phyloP scores from a whole-genome alignment of 352 stramenopile species.

The Phytophthora sp. region DNA sequence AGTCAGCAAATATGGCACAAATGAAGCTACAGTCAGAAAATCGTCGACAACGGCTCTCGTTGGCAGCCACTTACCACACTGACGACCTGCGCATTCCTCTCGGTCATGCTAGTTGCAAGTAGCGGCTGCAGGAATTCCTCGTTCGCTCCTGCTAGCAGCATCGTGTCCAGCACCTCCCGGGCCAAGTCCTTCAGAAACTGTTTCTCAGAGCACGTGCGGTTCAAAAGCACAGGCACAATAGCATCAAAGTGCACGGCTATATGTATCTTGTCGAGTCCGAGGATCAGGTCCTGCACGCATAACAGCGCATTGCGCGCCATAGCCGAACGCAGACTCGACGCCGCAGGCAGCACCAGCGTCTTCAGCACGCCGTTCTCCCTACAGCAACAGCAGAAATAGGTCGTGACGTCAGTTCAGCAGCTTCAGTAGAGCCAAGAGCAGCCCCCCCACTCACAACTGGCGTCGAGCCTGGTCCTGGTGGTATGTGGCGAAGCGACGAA shows the following conservation, averaged over 20 bases:
- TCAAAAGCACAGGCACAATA: slow-evolving; percentile 60
- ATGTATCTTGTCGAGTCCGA: slow-evolving; percentile 36
- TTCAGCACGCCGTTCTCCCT: slow-evolving; percentile 33
- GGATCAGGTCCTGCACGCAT: slow-evolving; percentile 67
- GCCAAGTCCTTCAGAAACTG: slow-evolving; percentile 77
- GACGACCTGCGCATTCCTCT: slow-evolving; percentile 60
- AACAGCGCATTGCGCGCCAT: slow-evolving; percentile 73
- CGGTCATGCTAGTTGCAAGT: slow-evolving; percentile 34
- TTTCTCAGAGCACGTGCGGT: slow-evolving; percentile 68
- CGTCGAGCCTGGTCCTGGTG: slow-evolving; percentile 36
- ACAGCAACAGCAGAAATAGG: slow-evolving; percentile 16
- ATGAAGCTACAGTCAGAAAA: too few relatives aligned
- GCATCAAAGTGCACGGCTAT: slow-evolving; percentile 43
- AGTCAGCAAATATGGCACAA: too few relatives aligned
- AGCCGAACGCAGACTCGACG: slow-evolving; percentile 62
- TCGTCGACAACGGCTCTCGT: too few relatives aligned
- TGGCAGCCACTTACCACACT: slow-evolving; percentile 60
- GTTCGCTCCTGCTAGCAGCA: slow-evolving; percentile 31
- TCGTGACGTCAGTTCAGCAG: slow-evolving; percentile 1
- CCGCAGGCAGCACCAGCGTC: slow-evolving; percentile 60
- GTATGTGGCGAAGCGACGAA: slow-evolving; percentile 49
- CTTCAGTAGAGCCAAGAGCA: not conserved
- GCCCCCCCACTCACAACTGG: slow-evolving; percentile 36
- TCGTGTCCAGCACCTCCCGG: slow-evolving; percentile 53
- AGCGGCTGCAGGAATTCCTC: slow-evolving; percentile 45